Evolutionary conservation across 306 rosid genomes (phyloP).

Genomic region (Cucurbita ficifolia): DNA sequence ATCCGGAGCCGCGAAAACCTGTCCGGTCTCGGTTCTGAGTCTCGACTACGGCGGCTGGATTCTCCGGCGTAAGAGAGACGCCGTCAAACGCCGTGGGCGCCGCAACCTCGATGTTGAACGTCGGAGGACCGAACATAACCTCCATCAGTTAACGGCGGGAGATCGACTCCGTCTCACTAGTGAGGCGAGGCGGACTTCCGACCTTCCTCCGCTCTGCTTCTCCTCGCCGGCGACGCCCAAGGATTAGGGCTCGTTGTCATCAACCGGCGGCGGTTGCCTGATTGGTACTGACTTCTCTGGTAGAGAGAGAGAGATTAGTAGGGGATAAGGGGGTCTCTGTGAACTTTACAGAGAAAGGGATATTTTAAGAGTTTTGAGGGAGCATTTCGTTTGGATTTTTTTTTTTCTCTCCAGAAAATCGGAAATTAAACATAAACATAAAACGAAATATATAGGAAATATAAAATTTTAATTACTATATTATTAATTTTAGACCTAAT

Average conservation of each 20-base stretch:
- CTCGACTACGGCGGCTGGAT: neutral
- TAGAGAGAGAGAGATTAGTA: neutral
- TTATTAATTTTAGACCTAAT: too few species aligned
- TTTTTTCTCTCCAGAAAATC: neutral
- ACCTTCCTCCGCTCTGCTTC: neutral
- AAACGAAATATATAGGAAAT: neutral
- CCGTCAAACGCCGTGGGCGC: neutral
- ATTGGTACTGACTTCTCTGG: conserved; percentile 3
- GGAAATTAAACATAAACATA: neutral
- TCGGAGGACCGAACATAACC: conserved; percentile 2
- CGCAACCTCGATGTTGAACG: conserved; percentile 1
- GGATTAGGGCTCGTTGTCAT: neutral
- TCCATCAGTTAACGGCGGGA: neutral
- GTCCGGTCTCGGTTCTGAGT: neutral
- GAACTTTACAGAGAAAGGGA: conserved; percentile 8
- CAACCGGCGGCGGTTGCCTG: conserved; percentile 7
- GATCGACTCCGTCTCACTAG: neutral
- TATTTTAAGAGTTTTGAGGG: neutral
- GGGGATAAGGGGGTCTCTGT: neutral
- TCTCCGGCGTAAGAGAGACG: neutral
- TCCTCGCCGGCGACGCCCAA: neutral
- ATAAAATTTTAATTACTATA: too few species aligned
- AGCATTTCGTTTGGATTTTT: neutral
- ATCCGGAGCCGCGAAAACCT: neutral
- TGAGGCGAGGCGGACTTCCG: neutral